phyloP scores from a whole-genome alignment of 1,284 basidiomycete species.

The Ganoderma boninense region DNA sequence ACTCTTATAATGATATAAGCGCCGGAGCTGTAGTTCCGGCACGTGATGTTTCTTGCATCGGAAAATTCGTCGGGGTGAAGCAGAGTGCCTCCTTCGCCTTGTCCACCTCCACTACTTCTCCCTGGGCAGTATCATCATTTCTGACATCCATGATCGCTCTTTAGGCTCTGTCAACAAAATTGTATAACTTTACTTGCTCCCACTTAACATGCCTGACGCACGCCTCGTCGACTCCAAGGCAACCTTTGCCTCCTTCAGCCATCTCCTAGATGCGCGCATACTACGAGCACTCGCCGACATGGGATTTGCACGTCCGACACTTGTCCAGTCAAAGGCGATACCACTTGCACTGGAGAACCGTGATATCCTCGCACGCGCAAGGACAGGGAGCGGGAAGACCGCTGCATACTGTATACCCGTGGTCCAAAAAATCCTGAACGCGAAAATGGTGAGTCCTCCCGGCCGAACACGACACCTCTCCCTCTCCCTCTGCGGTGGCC shows the following conservation, averaged over 20 bases:
- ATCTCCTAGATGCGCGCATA: constrained; percentile 80
- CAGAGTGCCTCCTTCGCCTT: not conserved
- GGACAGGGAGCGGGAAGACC: constrained; percentile 98
- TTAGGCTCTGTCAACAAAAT: not conserved
- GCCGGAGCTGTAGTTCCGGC: not conserved
- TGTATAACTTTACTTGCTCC: not conserved
- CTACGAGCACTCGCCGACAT: constrained; percentile 83
- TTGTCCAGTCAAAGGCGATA: constrained; percentile 84
- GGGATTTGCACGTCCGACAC: constrained; percentile 84
- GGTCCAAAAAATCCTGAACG: constrained; percentile 87
- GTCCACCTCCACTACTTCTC: not conserved
- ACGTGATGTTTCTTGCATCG: not conserved
- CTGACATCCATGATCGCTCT: not conserved
- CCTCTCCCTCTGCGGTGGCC: not conserved
- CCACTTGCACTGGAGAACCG: constrained; percentile 89
- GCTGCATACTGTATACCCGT: constrained; percentile 95
- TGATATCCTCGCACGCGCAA: constrained; percentile 93
- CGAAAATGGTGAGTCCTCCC: constrained; percentile 73
- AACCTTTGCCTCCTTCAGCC: constrained; percentile 73
- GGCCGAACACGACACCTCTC: no score
- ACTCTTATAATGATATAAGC: not conserved
- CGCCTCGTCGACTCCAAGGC: constrained; percentile 59
- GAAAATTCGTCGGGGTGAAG: not conserved
- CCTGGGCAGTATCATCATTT: not conserved
- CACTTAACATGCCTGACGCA: constrained; percentile 45